Conservation (phyloP, 306 rosid genomes). For the Malus sylvestris region DNA sequence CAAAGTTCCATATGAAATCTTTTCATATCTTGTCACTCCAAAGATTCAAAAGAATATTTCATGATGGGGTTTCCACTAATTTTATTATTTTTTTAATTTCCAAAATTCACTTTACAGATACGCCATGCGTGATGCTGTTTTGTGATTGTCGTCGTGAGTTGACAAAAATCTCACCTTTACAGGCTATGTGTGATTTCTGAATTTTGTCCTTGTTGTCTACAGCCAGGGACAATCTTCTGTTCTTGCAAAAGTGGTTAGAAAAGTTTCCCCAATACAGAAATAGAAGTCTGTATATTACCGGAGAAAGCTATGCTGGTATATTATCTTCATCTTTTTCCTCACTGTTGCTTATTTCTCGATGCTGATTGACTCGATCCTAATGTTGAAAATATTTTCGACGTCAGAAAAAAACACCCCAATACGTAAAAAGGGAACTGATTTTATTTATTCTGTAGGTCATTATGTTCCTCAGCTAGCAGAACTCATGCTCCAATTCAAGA, state of each 20-base stretch:
- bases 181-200: conserved; percentile 12
- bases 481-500: conserved; percentile 38
- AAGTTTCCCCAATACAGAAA: conserved; percentile 46
- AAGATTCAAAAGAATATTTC: conserved; percentile 21
- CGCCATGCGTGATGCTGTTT: conserved; percentile 29
- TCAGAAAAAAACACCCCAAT: not conserved
- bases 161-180: conserved; percentile 18
- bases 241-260: conserved; percentile 42
- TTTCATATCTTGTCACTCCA: conserved; percentile 24
- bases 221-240: conserved; percentile 52
- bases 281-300: conserved; percentile 42
- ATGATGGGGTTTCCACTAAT: conserved; percentile 18
- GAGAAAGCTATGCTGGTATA: conserved; percentile 49
- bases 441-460: conserved; percentile 20
- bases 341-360: not conserved
- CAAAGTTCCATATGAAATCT: conserved; percentile 18
- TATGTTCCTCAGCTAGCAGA: conserved; percentile 59
- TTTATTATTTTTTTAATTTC: not conserved
- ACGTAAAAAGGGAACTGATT: not conserved
- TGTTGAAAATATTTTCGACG: not conserved
- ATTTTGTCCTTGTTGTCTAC: conserved; percentile 18
- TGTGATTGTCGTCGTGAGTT: conserved; percentile 14
- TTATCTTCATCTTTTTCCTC: not conserved
- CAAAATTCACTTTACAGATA: conserved; percentile 33
- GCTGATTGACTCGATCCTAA: not conserved